Conservation (phyloP, 768 basidiomycete genomes). For the Pholiota molesta region DNA sequence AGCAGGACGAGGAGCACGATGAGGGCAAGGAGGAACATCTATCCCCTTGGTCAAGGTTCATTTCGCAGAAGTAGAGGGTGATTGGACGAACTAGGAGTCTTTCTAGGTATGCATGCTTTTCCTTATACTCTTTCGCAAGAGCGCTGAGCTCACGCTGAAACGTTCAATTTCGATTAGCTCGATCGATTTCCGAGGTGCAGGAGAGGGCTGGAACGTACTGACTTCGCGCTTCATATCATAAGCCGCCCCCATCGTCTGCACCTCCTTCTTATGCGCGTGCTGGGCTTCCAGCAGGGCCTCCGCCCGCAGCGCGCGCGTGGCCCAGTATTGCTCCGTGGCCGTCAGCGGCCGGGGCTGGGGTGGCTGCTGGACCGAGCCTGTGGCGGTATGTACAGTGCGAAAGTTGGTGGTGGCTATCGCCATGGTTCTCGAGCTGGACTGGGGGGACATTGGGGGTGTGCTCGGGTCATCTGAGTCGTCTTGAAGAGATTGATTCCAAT, state of each 20-base stretch:
- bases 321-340: conserved; percentile 64
- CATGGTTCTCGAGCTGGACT: conserved; percentile 3
- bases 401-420: conserved; percentile 1
- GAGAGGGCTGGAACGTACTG: conserved; percentile 20
- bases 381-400: background rate
- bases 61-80: background rate
- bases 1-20: conserved; percentile 38
- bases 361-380: background rate
- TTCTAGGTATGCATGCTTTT: conserved; percentile 53
- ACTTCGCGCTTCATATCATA: conserved; percentile 54
- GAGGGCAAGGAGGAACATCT: conserved; percentile 37
- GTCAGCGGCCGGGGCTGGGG: conserved; percentile 23
- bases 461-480: background rate
- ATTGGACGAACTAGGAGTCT: conserved; percentile 44
- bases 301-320: conserved; percentile 63
- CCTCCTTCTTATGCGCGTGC: conserved; percentile 50
- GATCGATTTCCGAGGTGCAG: no score
- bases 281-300: conserved; percentile 60
- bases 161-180: background rate
- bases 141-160: conserved; percentile 45
- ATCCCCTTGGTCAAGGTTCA: conserved; percentile 3
- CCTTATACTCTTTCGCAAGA: conserved; percentile 44
- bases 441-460: no score
- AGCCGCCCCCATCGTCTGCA: conserved; percentile 40
- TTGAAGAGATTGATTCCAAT: background rate